Percentiles rank a stretch among this genome's conserved stretches.
Conservation (phyloP, 345 rosid genomes). For the Pugionium cornutum region DNA sequence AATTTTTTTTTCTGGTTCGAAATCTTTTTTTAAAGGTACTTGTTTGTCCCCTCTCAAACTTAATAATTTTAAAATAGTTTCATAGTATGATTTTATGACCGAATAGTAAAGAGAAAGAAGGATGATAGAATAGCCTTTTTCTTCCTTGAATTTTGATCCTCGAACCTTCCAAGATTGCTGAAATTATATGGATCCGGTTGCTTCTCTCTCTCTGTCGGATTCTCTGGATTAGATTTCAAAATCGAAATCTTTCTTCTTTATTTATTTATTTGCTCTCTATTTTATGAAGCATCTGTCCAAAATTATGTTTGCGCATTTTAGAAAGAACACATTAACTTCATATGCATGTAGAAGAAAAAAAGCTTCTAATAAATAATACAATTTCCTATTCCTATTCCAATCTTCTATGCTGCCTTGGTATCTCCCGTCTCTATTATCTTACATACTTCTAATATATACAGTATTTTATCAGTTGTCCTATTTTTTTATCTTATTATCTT, state of each 20-base stretch:
- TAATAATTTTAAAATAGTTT: not conserved
- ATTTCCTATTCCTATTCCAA: constrained; percentile 28
- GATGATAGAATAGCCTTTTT: not conserved
- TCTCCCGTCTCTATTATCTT: constrained; percentile 23
- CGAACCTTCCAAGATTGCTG: constrained; percentile 53
- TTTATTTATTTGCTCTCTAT: constrained; percentile 17
- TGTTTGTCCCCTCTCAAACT: not conserved
- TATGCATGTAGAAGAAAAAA: constrained; percentile 20
- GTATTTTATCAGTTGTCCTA: constrained; percentile 15
- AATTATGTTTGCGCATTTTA: constrained; percentile 34
- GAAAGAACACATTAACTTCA: constrained; percentile 41
- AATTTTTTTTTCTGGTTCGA: not conserved
- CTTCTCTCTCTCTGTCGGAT: constrained; percentile 54
- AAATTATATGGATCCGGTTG: constrained; percentile 50
- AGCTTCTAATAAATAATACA: constrained; percentile 30
- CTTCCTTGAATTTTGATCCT: constrained; percentile 42
- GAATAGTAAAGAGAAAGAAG: constrained; percentile 5
- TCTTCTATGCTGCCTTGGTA: constrained; percentile 36
- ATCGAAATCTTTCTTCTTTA: constrained; percentile 14
- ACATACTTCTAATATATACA: not conserved
- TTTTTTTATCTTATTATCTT: constrained; percentile 17
- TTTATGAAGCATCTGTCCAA: constrained; percentile 45
- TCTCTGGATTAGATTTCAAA: constrained; percentile 42
- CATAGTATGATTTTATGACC: constrained; percentile 23
- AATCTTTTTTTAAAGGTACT: not conserved